Conservation (phyloP, 371 early-diverging fungal species). For the Mortierella sp. region DNA sequence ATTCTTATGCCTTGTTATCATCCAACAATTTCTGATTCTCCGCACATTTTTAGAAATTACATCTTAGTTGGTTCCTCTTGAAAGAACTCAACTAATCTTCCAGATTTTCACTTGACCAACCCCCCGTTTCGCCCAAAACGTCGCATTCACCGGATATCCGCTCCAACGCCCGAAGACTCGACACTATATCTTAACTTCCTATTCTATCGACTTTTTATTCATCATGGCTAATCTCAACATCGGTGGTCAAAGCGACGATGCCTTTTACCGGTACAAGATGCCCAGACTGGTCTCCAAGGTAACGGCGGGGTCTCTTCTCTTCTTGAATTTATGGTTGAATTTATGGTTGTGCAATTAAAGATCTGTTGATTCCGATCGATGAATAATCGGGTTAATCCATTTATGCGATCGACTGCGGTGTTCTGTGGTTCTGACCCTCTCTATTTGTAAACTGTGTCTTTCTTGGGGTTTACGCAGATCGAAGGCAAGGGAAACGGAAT, state of each 20-base stretch:
- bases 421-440: slow-evolving; percentile 5
- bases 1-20: slow-evolving; percentile 57
- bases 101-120: slow-evolving; percentile 5
- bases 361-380: too few species aligned
- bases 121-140: slow-evolving; percentile 47
- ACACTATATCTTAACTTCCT: slow-evolving; percentile 44
- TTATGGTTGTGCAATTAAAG: too few species aligned
- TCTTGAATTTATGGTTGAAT: too few species aligned
- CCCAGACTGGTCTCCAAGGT: slow-evolving; percentile 90
- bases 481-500: slow-evolving; percentile 99
- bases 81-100: slow-evolving; percentile 15
- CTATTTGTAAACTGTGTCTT: slow-evolving; percentile 11
- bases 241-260: slow-evolving; percentile 88
- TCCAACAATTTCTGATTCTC: slow-evolving; percentile 44
- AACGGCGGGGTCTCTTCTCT: slow-evolving; percentile 21
- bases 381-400: neutral
- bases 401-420: slow-evolving; percentile 2
- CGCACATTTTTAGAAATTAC: slow-evolving; percentile 32
- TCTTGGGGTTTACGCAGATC: slow-evolving; percentile 66
- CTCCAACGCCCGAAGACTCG: slow-evolving; percentile 47
- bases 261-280: slow-evolving; percentile 99
- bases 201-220: slow-evolving; percentile 18
- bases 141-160: slow-evolving; percentile 47
- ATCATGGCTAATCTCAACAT: slow-evolving; percentile 89
- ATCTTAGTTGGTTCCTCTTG: slow-evolving; percentile 33